Evolutionary conservation across 1,139 yeast species (phyloP).

Genomic region (Nakaseomyces sp.): DNA sequence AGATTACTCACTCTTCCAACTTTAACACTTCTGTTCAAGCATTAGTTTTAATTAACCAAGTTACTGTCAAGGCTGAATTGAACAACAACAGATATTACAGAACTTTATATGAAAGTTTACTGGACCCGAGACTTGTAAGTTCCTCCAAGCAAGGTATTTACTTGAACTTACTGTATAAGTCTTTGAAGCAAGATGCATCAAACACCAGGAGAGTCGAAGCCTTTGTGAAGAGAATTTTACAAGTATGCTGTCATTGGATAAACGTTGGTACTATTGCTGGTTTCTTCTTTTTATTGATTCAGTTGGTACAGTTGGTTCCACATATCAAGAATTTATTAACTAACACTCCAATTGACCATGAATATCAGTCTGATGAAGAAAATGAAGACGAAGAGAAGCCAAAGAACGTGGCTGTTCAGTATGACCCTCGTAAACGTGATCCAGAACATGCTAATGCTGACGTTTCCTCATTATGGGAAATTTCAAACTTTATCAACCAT

Average conservation of each 20-base stretch:
- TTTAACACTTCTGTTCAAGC: slow-evolving; percentile 95
- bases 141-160: slow-evolving; percentile 89
- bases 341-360: slow-evolving; percentile 35
- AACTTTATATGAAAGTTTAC: slow-evolving; percentile 80
- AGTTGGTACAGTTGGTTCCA: slow-evolving; percentile 49
- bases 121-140: slow-evolving; percentile 72
- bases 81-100: slow-evolving; percentile 71
- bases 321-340: slow-evolving; percentile 42
- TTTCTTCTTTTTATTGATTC: slow-evolving; percentile 67
- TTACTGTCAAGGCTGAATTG: slow-evolving; percentile 48
- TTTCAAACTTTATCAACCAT: slow-evolving; percentile 61
- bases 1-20: slow-evolving; percentile 88
- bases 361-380: slow-evolving; percentile 31
- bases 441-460: slow-evolving; percentile 82
- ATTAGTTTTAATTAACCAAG: slow-evolving; percentile 72
- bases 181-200: slow-evolving; percentile 60
- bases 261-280: slow-evolving; percentile 89
- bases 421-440: slow-evolving; percentile 85
- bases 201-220: slow-evolving; percentile 67
- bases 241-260: slow-evolving; percentile 76
- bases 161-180: slow-evolving; percentile 73
- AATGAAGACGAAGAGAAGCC: slow-evolving; percentile 23
- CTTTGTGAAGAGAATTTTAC: slow-evolving; percentile 83
- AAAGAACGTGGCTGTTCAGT: slow-evolving; percentile 30
- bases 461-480: slow-evolving; percentile 79